These are phyloP conservation scores for Wickerhamiella azyma DNA, from an alignment of 805 yeast genomes.

Conservation along the genomic window DNA sequence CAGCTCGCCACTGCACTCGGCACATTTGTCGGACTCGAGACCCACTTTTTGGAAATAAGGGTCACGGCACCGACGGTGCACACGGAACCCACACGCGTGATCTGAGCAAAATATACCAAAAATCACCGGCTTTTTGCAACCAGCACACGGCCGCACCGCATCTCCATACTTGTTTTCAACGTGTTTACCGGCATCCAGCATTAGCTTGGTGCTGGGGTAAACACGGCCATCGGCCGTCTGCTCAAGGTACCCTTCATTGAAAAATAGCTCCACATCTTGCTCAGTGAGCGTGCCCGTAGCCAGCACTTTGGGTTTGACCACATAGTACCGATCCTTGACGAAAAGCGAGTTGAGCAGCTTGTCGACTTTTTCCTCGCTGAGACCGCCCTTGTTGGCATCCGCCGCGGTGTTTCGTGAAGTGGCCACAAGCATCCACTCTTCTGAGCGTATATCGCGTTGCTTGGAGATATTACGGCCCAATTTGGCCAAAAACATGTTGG, in stretches of 20 bases:
- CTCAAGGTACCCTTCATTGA: conserved; percentile 5
- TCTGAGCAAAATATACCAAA: conserved; percentile 4
- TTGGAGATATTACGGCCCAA: neutral
- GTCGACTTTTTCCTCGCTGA: conserved; percentile 2
- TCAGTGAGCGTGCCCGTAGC: neutral
- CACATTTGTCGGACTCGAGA: neutral
- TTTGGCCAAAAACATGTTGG: neutral
- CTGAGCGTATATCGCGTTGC: neutral
- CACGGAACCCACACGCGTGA: neutral
- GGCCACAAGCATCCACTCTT: conserved; percentile 1
- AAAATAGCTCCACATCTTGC: neutral
- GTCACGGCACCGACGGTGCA: conserved; percentile 3
- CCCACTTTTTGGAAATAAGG: neutral
- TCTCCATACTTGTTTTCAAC: neutral
- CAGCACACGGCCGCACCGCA: neutral
- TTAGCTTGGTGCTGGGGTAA: neutral
- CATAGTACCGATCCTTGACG: neutral
- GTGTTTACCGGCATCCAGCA: neutral
- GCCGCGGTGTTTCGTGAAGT: neutral
- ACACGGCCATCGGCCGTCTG: neutral
- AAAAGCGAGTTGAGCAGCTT: neutral
- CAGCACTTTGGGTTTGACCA: neutral
- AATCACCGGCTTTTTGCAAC: neutral
- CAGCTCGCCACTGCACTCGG: neutral
- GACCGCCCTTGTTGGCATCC: neutral